Percentiles rank a stretch among this genome's conserved stretches.
Evolutionary conservation across 225 moss, liverwort and hornwort genomes (phyloP).

Genomic region (Neckera pumila): DNA sequence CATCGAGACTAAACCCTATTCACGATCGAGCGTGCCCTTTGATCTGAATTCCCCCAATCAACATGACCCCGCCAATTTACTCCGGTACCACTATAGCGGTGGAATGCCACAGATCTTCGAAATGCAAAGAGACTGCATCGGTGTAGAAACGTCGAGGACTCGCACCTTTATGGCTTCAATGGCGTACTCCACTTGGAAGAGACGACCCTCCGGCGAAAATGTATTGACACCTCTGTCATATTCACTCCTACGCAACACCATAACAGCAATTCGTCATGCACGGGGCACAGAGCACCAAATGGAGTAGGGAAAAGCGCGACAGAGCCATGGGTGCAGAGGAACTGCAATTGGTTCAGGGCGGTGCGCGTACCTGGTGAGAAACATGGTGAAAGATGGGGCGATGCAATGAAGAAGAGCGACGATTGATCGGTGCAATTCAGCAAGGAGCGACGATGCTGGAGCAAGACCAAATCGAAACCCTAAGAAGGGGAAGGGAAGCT

Average conservation of each 20-base stretch:
- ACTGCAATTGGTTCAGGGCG: background rate
- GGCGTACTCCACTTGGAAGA: slow-evolving; percentile 55
- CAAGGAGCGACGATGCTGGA: background rate
- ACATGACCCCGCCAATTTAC: too few relatives aligned
- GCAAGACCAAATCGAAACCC: background rate
- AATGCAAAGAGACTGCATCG: background rate
- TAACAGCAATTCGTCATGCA: background rate
- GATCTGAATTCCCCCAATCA: background rate
- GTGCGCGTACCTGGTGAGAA: slow-evolving; percentile 22
- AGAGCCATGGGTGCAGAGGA: background rate
- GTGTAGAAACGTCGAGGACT: background rate
- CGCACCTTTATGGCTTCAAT: slow-evolving; percentile 51
- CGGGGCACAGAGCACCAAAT: background rate
- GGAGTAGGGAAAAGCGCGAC: background rate
- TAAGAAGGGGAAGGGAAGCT: background rate
- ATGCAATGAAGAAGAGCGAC: background rate
- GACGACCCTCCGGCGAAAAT: slow-evolving; percentile 45
- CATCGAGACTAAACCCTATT: background rate
- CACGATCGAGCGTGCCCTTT: background rate
- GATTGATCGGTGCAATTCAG: background rate
- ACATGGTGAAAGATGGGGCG: background rate
- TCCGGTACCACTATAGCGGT: background rate
- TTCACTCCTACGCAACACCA: slow-evolving; percentile 23
- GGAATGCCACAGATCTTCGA: background rate
- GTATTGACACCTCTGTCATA: slow-evolving; percentile 60